Evolutionary conservation across 225 moss, liverwort and hornwort genomes (phyloP).

Genomic region (Marchantia polymorpha): DNA sequence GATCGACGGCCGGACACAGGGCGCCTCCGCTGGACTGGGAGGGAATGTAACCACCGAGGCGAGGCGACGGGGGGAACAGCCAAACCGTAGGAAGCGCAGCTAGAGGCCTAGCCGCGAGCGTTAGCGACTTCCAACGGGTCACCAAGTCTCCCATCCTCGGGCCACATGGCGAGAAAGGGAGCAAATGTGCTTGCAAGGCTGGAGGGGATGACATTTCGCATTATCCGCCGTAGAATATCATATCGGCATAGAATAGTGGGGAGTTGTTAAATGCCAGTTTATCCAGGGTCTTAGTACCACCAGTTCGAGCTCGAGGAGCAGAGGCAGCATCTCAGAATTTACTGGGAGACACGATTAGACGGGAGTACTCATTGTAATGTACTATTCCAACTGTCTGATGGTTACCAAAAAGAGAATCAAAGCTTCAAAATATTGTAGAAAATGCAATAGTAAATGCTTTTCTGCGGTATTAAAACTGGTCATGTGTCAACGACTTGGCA

Average conservation of each 20-base stretch:
- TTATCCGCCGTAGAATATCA: neutral
- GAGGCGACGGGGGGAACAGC: too few species aligned
- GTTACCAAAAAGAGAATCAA: neutral
- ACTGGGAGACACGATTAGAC: neutral
- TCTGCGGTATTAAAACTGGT: neutral
- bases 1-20: too few species aligned
- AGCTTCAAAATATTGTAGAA: neutral
- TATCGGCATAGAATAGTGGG: neutral
- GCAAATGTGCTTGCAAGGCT: neutral
- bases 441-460: neutral
- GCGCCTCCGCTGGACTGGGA: too few species aligned
- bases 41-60: too few species aligned
- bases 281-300: neutral
- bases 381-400: slow-evolving; percentile 4
- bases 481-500: neutral
- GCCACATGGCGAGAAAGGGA: neutral
- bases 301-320: neutral
- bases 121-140: neutral
- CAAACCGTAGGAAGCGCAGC: too few species aligned
- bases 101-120: too few species aligned
- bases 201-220: neutral
- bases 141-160: neutral
- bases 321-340: neutral
- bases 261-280: neutral
- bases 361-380: neutral